Percentiles rank a stretch among this genome's conserved stretches.
phyloP scores from a whole-genome alignment of 495 filamentous ascomycete genomes.

The Clohesyomyces aquaticus region DNA sequence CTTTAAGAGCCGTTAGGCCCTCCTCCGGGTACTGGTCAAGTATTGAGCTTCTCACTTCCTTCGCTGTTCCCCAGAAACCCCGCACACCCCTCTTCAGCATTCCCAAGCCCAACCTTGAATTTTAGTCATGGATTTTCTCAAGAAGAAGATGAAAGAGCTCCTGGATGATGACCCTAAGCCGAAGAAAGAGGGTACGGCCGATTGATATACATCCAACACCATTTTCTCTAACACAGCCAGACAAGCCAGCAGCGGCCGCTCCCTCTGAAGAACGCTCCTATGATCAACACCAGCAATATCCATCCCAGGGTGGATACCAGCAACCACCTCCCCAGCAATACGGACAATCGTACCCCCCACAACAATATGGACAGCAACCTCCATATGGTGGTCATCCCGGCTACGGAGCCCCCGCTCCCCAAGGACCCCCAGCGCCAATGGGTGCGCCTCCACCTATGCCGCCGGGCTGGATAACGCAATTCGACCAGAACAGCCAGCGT shows the following conservation, averaged over 20 bases:
- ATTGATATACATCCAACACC: not conserved
- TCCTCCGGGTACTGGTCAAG: not conserved
- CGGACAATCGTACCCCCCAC: too few species aligned
- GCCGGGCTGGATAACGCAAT: constrained; percentile 40
- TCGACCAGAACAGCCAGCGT: constrained; percentile 36
- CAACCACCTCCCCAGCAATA: too few species aligned
- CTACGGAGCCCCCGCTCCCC: constrained; percentile 25
- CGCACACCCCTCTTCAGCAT: not conserved
- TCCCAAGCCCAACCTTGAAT: not conserved
- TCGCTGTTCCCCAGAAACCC: not conserved
- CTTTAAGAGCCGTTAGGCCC: not conserved
- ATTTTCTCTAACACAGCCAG: constrained; percentile 6
- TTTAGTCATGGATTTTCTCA: constrained; percentile 29
- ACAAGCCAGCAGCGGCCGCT: too few species aligned
- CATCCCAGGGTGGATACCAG: too few species aligned
- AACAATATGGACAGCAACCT: constrained; percentile 7
- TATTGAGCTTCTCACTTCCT: not conserved
- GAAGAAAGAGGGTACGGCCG: constrained; percentile 18
- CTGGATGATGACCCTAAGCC: constrained; percentile 22
- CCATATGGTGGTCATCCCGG: constrained; percentile 9
- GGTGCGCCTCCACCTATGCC: constrained; percentile 36
- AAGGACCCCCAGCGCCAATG: constrained; percentile 25
- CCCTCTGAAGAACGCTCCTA: not conserved
- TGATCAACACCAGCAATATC: not conserved
- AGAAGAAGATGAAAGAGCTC: constrained; percentile 36